Conservation (phyloP, 2,329 filamentous ascomycete genomes). For the Penicillium brasilianum region DNA sequence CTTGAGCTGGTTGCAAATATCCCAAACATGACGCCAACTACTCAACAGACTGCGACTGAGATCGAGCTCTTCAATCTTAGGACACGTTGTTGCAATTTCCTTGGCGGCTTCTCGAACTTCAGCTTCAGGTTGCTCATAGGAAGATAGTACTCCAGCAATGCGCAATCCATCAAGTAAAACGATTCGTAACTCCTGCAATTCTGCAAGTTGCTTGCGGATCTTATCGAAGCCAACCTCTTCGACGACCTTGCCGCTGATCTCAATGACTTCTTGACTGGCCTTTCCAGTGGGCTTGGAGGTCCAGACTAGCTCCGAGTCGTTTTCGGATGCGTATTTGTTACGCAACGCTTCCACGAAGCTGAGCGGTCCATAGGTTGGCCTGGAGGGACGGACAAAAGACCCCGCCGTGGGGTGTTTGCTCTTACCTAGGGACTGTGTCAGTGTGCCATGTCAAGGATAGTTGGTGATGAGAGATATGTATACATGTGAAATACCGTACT, state of each 20-base stretch:
- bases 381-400: slow-evolving; percentile 83
- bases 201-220: slow-evolving; percentile 76
- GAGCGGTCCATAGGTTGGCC: slow-evolving; percentile 68
- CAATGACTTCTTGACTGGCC: slow-evolving; percentile 59
- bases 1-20: slow-evolving; percentile 73
- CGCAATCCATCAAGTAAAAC: slow-evolving; percentile 80
- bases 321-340: slow-evolving; percentile 78
- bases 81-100: slow-evolving; percentile 62
- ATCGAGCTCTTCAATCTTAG: slow-evolving; percentile 74
- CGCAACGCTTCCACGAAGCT: slow-evolving; percentile 80
- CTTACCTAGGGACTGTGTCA: slow-evolving; percentile 54
- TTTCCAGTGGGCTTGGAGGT: slow-evolving; percentile 3
- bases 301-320: slow-evolving; percentile 40
- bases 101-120: slow-evolving; percentile 26
- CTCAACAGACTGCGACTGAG: slow-evolving; percentile 83
- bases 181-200: slow-evolving; percentile 76
- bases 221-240: slow-evolving; percentile 97
- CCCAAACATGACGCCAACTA: slow-evolving; percentile 66
- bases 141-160: slow-evolving; percentile 53
- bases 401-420: slow-evolving; percentile 71
- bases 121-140: slow-evolving; percentile 23
- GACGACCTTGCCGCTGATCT: slow-evolving; percentile 80
- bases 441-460: background rate
- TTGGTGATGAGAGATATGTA: background rate
- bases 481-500: slow-evolving; percentile 82